phyloP scores from a whole-genome alignment of 495 filamentous ascomycete genomes.

The Diplogelasinospora grovesii region DNA sequence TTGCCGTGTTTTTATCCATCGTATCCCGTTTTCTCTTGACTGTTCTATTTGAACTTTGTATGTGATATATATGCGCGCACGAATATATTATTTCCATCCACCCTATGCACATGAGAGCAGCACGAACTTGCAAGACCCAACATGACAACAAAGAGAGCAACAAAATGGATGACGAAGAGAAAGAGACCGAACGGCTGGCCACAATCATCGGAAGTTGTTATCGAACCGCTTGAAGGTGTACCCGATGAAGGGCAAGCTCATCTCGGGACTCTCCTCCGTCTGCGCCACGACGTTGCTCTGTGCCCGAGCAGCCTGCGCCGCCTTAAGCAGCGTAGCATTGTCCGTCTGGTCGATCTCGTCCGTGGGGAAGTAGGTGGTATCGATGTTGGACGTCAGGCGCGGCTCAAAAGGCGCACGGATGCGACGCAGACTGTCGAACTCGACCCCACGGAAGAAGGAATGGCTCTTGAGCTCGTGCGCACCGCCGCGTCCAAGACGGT shows the following conservation, averaged over 20 bases:
- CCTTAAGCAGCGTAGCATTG: conserved; percentile 66
- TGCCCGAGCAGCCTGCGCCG: conserved; percentile 47
- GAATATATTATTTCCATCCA: too few relatives aligned
- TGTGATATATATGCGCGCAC: too few relatives aligned
- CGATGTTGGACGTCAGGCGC: conserved; percentile 80
- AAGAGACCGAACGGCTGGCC: too few relatives aligned
- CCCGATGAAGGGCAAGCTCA: conserved; percentile 93
- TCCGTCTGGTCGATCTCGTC: conserved; percentile 96
- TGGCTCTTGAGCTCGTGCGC: conserved; percentile 89
- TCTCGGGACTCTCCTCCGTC: conserved; percentile 59
- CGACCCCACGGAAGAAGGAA: conserved; percentile 91
- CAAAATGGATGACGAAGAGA: too few relatives aligned
- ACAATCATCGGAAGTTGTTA: conserved; percentile 51
- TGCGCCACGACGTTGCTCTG: conserved; percentile 20
- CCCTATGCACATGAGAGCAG: too few relatives aligned
- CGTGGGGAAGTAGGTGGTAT: conserved; percentile 97
- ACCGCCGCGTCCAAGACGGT: conserved; percentile 78
- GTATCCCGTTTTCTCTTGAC: too few relatives aligned
- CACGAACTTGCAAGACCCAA: too few relatives aligned
- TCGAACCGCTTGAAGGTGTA: conserved; percentile 99
- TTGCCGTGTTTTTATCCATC: too few relatives aligned
- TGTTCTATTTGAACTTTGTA: too few relatives aligned
- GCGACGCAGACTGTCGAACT: conserved; percentile 82
- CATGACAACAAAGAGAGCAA: too few relatives aligned
- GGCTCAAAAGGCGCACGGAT: conserved; percentile 97